Conservation (phyloP, 352 stramenopile genomes). For the Phytophthora boehmeriae region DNA sequence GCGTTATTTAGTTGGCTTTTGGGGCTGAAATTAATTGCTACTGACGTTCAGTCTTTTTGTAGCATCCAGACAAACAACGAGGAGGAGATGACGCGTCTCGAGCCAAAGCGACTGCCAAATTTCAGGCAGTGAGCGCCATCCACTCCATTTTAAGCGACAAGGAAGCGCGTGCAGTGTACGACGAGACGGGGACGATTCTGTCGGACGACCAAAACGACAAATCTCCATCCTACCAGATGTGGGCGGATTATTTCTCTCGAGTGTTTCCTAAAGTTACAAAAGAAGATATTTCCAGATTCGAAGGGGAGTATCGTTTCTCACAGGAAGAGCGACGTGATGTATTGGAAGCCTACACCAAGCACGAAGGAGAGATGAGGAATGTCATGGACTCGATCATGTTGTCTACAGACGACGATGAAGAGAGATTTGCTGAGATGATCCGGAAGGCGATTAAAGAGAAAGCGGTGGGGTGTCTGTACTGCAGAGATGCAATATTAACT, state of each 20-base stretch:
- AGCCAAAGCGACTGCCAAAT: conserved; percentile 71
- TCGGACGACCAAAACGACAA: conserved; percentile 54
- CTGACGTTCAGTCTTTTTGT: conserved; percentile 13
- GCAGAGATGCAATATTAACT: not conserved
- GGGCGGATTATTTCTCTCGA: conserved; percentile 88
- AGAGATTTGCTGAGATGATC: conserved; percentile 73
- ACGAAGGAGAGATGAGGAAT: conserved; percentile 78
- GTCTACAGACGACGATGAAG: conserved; percentile 80
- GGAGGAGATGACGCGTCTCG: conserved; percentile 66
- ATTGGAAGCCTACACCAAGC: conserved; percentile 74
- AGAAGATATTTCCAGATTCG: conserved; percentile 81
- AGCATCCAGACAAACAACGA: conserved; percentile 92
- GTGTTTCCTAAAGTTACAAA: conserved; percentile 89
- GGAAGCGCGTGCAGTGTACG: conserved; percentile 78
- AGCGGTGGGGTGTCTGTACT: conserved; percentile 9
- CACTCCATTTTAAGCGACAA: conserved; percentile 86
- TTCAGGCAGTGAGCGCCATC: conserved; percentile 88
- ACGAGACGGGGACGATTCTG: conserved; percentile 82
- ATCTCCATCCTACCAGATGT: conserved; percentile 65
- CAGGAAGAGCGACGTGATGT: conserved; percentile 87
- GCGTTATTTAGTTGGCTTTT: conserved; percentile 12
- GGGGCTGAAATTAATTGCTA: no score
- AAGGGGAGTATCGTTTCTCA: conserved; percentile 81
- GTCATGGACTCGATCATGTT: conserved; percentile 91
- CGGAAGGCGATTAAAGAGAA: conserved; percentile 61